Conservation (phyloP, 768 basidiomycete species). For the Hericium coralloides region DNA sequence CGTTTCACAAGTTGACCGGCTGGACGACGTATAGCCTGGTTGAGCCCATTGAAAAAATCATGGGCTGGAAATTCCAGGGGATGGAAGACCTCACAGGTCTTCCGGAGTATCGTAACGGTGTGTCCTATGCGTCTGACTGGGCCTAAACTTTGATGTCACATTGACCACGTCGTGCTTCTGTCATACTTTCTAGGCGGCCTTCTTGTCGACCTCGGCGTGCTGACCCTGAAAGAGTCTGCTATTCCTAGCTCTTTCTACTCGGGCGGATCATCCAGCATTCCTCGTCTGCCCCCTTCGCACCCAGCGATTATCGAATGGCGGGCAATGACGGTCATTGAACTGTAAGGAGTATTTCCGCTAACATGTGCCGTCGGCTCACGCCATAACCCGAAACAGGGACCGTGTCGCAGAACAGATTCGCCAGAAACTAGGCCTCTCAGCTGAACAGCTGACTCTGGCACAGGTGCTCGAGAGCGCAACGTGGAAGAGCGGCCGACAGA, state of each 20-base stretch:
- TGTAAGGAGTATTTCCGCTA: conserved; percentile 41
- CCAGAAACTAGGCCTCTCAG: conserved; percentile 38
- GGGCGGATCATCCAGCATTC: conserved; percentile 43
- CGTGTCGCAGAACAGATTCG: conserved; percentile 69
- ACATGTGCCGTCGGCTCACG: background rate
- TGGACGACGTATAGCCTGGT: conserved; percentile 91
- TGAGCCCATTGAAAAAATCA: conserved; percentile 68
- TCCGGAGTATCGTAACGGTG: conserved; percentile 93
- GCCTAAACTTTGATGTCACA: conserved; percentile 3
- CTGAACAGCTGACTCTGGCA: conserved; percentile 57
- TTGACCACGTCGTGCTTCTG: too few species aligned
- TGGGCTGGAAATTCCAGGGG: conserved; percentile 78
- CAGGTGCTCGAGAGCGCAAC: conserved; percentile 93
- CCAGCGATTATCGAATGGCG: conserved; percentile 95
- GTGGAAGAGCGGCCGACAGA: conserved; percentile 94
- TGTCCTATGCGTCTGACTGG: background rate
- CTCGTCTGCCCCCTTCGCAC: conserved; percentile 64
- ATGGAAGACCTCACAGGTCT: conserved; percentile 83
- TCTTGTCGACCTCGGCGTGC: conserved; percentile 73
- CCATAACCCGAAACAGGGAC: conserved; percentile 43
- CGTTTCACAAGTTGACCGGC: conserved; percentile 93
- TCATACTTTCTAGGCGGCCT: conserved; percentile 56
- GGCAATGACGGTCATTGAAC: conserved; percentile 87
- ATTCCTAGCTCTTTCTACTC: conserved; percentile 36
- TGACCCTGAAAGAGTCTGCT: conserved; percentile 52